Percentiles rank a stretch among this genome's conserved stretches.
phyloP scores from a whole-genome alignment of 805 yeast species.

The Tetrapisispora arboricola region DNA sequence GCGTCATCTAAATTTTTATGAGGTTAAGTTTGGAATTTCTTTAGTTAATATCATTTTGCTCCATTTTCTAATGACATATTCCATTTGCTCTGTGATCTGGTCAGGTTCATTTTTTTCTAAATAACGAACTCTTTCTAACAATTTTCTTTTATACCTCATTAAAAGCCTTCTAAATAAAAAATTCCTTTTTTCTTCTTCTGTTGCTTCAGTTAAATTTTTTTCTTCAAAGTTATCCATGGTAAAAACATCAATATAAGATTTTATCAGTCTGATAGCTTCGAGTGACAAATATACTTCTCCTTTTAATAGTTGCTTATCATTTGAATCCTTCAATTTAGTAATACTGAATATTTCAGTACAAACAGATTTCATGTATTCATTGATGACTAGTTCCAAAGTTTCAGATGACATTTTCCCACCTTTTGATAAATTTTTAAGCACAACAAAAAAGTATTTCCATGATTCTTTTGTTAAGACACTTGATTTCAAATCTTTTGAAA shows the following conservation, averaged over 20 bases:
- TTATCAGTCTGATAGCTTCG: conserved; percentile 19
- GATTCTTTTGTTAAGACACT: conserved; percentile 13
- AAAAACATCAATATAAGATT: not conserved
- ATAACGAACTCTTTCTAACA: conserved; percentile 11
- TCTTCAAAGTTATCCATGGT: conserved; percentile 6
- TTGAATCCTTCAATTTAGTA: not conserved
- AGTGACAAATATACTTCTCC: conserved; percentile 16
- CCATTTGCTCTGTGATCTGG: conserved; percentile 5
- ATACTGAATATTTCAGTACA: conserved; percentile 7
- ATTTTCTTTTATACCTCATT: conserved; percentile 15
- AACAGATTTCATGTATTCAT: conserved; percentile 15
- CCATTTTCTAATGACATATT: conserved; percentile 11
- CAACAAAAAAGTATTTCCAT: conserved; percentile 20
- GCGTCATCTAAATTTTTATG: too few species aligned
- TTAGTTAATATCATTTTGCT: not conserved
- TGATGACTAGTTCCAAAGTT: conserved; percentile 7
- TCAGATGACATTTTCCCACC: conserved; percentile 6
- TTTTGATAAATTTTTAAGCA: conserved; percentile 12
- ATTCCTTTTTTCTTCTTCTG: conserved; percentile 7
- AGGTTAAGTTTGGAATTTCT: not conserved
- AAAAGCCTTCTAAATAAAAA: conserved; percentile 19
- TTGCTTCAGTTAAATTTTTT: conserved; percentile 6
- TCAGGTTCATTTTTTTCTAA: conserved; percentile 8
- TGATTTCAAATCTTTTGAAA: conserved; percentile 6
- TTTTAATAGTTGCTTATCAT: not conserved